These are phyloP conservation scores for Bruguiera sexangula DNA, from an alignment of 345 rosid genomes.

Conservation along the genomic window DNA sequence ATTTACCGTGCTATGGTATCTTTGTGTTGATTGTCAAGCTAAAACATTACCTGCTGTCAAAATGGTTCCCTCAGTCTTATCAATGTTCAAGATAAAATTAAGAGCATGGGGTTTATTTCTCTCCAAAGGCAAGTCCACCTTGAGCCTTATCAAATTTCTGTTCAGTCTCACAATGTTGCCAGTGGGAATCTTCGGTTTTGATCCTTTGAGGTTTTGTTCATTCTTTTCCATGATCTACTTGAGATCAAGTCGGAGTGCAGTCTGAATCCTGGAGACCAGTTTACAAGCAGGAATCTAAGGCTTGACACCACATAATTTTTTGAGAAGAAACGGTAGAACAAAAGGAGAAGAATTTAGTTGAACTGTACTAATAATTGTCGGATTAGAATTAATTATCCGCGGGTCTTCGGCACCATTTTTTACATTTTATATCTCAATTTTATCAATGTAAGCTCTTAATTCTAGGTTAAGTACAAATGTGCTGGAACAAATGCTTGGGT, in stretches of 20 bases:
- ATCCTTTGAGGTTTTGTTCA: neutral
- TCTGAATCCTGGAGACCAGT: too few species aligned
- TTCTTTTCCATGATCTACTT: neutral
- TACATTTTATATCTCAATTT: too few species aligned
- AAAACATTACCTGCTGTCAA: slow-evolving; percentile 44
- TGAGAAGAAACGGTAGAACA: neutral
- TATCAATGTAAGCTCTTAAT: too few species aligned
- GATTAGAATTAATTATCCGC: neutral
- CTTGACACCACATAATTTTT: neutral
- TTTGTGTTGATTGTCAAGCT: slow-evolving; percentile 38
- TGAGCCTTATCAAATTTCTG: neutral
- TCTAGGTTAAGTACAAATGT: too few species aligned
- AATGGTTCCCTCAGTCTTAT: slow-evolving; percentile 40
- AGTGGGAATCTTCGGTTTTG: neutral
- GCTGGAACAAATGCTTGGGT: too few species aligned
- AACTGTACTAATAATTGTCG: neutral
- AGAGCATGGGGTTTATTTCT: neutral
- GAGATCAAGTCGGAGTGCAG: too few species aligned
- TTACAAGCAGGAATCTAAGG: neutral
- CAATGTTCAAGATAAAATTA: slow-evolving; percentile 9
- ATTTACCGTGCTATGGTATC: slow-evolving; percentile 53
- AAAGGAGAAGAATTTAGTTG: too few species aligned
- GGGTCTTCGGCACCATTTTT: neutral
- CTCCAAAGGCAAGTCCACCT: neutral
- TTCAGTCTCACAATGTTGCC: neutral